Base-by-base conservation (phyloP, 2,329 filamentous ascomycete genomes). In the Hirsutella rhossiliensis region DNA sequence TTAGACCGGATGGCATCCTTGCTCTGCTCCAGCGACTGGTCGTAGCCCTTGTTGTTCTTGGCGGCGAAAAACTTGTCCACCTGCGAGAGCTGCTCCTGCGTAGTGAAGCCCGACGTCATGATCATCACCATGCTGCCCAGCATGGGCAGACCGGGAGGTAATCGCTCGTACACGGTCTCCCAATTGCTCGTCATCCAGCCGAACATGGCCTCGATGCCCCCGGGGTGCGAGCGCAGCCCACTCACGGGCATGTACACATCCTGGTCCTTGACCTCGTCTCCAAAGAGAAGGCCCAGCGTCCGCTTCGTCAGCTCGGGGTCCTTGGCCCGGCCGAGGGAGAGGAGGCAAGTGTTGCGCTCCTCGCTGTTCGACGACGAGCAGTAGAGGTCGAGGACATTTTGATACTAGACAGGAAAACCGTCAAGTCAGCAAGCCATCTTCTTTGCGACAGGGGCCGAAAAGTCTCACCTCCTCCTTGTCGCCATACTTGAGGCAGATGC, bases 191-290 rank as follows among this genome's bases (percentile, higher is more conserved):
- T 84, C 70, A 94, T 73, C 85, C 87, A 97, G 17, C 62, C 64
- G 75, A 84, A 96, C 45, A 95, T 74, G 8, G 84, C 84, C 45
- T 84, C 71, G 45, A 94, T 84, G 52, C 90, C 90, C 38, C 80
- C 78, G 8, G 79, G 68, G 59, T 94, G 87, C 43, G 76, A 77
- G 46, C 89, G 79, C 27, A 97, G 75, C 8, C 85, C 85, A 30
- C 79, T 77, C 34, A 92, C 76, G 1, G 90, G 89, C 60, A 95
- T 80, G 67, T 95, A 96, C 51, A 96, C 81, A 62, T 97, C 90
- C 63, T 96, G 90, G 51, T 85, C 87, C 71, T 94, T 94, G 64
- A 96, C 84, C 52, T 94, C 83, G 48, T 82, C 78, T 60, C 80
- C 79, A 45, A 89, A 73, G 29, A 88, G 74, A 50, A 96, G 71